A percentile compares a stretch with the other conserved stretches of the same genome.
Conservation (phyloP, 495 filamentous ascomycete genomes). For the Trichoderma reesei region DNA sequence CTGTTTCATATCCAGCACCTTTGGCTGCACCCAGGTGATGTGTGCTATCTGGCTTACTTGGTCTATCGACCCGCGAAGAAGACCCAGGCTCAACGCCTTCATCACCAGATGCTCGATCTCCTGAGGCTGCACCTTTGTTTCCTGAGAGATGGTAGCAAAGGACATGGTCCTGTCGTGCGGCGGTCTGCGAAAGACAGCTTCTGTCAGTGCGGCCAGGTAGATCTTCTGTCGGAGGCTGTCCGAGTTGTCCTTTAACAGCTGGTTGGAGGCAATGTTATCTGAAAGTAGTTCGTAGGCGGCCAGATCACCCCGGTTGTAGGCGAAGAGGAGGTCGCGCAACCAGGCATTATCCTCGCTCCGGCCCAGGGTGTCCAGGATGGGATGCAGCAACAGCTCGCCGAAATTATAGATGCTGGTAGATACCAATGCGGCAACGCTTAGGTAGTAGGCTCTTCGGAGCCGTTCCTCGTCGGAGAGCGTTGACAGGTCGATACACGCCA, state of each 20-base stretch:
- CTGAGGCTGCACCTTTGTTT: conserved; percentile 82
- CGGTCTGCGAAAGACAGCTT: conserved; percentile 90
- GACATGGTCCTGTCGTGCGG: conserved; percentile 92
- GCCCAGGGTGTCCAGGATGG: conserved; percentile 76
- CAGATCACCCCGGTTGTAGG: conserved; percentile 94
- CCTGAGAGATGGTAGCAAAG: conserved; percentile 74
- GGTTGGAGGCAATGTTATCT: conserved; percentile 64
- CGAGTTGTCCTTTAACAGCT: conserved; percentile 68
- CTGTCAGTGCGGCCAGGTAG: conserved; percentile 86
- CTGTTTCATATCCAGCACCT: conserved; percentile 90
- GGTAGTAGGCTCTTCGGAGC: conserved; percentile 76
- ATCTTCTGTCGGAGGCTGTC: conserved; percentile 94
- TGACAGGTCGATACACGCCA: conserved; percentile 84
- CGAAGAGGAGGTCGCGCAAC: conserved; percentile 89
- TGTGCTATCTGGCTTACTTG: conserved; percentile 88
- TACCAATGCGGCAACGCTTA: conserved; percentile 82
- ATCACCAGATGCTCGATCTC: conserved; percentile 98
- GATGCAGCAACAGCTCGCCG: conserved; percentile 94
- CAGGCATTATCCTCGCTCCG: conserved; percentile 53
- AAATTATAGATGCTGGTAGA: conserved; percentile 98
- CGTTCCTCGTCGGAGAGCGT: conserved; percentile 63
- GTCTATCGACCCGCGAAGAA: conserved; percentile 88
- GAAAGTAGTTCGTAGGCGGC: conserved; percentile 73
- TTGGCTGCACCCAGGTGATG: conserved; percentile 98
- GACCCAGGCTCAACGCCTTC: conserved; percentile 89